These are phyloP conservation scores for Coleophoma cylindrospora DNA, from an alignment of 2,329 filamentous ascomycete species.

Conservation along the genomic window DNA sequence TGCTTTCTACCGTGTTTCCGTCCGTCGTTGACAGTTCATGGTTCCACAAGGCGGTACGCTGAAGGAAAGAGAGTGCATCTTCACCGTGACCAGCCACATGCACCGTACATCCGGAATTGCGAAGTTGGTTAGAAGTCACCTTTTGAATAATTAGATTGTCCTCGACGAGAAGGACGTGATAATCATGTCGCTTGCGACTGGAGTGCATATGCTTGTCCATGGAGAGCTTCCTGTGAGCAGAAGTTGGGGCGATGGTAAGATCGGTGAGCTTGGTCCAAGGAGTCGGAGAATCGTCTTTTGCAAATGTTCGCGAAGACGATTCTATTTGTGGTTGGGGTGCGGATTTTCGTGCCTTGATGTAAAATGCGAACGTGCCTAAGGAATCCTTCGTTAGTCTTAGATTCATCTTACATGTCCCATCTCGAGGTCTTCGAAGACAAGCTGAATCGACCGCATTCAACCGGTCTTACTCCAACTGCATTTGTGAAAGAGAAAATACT, in stretches of 20 bases:
- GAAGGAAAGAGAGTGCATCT: slow-evolving; percentile 50
- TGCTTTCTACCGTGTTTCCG: slow-evolving; percentile 39
- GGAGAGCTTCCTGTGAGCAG: neutral
- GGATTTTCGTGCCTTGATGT: slow-evolving; percentile 41
- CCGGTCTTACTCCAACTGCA: too few species aligned
- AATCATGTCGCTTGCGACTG: slow-evolving; percentile 52
- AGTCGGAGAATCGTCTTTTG: slow-evolving; percentile 55
- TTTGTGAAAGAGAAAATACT: too few species aligned
- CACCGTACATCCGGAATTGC: slow-evolving; percentile 50
- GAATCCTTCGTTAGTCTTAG: too few species aligned
- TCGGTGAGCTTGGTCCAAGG: slow-evolving; percentile 45
- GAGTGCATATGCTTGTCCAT: neutral
- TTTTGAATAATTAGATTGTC: slow-evolving; percentile 61
- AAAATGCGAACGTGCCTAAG: slow-evolving; percentile 51
- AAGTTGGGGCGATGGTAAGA: neutral
- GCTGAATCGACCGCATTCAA: too few species aligned
- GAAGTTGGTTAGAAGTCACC: slow-evolving; percentile 53
- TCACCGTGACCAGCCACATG: slow-evolving; percentile 57
- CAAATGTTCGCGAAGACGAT: slow-evolving; percentile 30
- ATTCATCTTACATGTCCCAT: too few species aligned
- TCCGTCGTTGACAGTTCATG: slow-evolving; percentile 53
- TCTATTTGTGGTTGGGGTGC: slow-evolving; percentile 14
- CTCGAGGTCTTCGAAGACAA: too few species aligned
- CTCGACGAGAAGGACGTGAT: slow-evolving; percentile 53
- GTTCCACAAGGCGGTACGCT: slow-evolving; percentile 49